A percentile compares a stretch with the other conserved stretches of the same genome.
Conservation (phyloP, 371 early-diverging fungal genomes). For the Mucor indicus region DNA sequence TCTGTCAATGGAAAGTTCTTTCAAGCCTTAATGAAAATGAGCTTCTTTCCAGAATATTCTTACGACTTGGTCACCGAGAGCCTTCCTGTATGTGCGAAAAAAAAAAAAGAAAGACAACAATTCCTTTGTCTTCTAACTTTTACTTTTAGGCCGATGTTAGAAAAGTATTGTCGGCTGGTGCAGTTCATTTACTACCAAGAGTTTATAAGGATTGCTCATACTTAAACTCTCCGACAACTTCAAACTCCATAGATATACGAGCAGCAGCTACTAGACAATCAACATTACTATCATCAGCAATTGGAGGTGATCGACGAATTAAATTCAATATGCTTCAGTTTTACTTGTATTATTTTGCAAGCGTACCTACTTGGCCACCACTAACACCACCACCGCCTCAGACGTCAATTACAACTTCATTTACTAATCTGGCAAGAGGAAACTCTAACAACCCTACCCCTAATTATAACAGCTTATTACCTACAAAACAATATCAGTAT, state of each 20-base stretch:
- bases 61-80: constrained; percentile 27
- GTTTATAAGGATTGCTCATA: constrained; percentile 22
- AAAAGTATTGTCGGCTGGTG: constrained; percentile 26
- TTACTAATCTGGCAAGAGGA: neutral
- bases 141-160: constrained; percentile 27
- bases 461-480: neutral
- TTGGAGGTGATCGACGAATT: constrained; percentile 23
- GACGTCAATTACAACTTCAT: neutral
- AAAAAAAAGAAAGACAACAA: neutral
- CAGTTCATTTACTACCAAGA: constrained; percentile 28
- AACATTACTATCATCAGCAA: constrained; percentile 15
- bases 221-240: neutral
- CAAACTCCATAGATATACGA: constrained; percentile 16
- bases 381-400: neutral
- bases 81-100: constrained; percentile 25
- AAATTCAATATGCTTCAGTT: constrained; percentile 36
- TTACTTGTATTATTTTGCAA: constrained; percentile 29
- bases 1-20: constrained; percentile 24
- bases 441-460: neutral
- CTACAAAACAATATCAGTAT: neutral
- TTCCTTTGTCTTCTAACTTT: neutral
- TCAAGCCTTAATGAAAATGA: constrained; percentile 19
- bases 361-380: constrained; percentile 27
- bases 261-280: constrained; percentile 34
- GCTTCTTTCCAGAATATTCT: constrained; percentile 20